A percentile compares a stretch with the other conserved stretches of the same genome.
These are phyloP conservation scores for Scutellaria baicalensis DNA, from an alignment of 257 asterid species.

Conservation along the genomic window DNA sequence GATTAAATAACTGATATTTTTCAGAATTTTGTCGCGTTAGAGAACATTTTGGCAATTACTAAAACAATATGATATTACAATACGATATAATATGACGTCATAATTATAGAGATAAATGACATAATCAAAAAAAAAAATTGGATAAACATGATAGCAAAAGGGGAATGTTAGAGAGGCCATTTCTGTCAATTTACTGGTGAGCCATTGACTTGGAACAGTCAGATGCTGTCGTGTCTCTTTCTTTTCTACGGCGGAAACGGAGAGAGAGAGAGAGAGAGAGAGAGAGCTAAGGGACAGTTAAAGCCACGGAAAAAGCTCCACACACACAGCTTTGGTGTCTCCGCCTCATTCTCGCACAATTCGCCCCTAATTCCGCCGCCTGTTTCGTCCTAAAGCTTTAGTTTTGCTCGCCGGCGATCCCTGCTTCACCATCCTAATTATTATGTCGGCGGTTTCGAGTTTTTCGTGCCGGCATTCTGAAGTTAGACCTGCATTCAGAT, in stretches of 20 bases:
- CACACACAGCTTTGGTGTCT: constrained; percentile 26
- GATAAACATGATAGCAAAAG: no score
- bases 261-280: constrained; percentile 2
- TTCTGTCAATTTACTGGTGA: constrained; percentile 6
- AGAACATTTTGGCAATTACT: no score
- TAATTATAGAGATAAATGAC: no score
- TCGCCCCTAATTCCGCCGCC: constrained; percentile 12
- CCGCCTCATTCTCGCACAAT: constrained; percentile 23
- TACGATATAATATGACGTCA: no score
- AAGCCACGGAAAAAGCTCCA: constrained; percentile 13
- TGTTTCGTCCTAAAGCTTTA: background rate
- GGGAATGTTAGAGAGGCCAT: background rate
- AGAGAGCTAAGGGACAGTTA: constrained; percentile 2
- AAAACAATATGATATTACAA: no score
- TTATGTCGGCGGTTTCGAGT: constrained; percentile 43
- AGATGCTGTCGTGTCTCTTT: constrained; percentile 3
- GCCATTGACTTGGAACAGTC: background rate
- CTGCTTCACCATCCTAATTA: background rate
- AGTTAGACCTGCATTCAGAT: constrained; percentile 33
- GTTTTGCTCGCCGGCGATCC: background rate
- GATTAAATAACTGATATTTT: no score
- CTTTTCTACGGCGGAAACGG: constrained; percentile 22
- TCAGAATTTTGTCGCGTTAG: no score
- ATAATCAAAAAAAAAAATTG: no score
- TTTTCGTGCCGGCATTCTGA: constrained; percentile 39